Evolutionary conservation across 2,329 filamentous ascomycete genomes (phyloP).

Genomic region (Incumbomyces delicatus): DNA sequence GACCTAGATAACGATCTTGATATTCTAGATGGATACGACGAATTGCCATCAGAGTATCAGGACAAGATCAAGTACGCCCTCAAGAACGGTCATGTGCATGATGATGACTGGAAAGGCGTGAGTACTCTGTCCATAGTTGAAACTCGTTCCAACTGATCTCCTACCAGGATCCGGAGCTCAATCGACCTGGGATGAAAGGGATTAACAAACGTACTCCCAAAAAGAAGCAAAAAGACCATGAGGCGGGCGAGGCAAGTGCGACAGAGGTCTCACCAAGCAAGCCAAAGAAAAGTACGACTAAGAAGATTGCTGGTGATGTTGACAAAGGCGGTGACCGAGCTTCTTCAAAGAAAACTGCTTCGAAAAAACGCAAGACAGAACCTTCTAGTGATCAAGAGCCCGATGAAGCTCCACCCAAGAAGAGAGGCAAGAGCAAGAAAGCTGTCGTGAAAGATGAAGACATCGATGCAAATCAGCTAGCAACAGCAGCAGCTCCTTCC

Average conservation of each 20-base stretch:
- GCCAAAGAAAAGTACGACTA: conserved; percentile 13
- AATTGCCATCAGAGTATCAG: conserved; percentile 58
- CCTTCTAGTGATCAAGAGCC: conserved; percentile 19
- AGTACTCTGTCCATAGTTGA: conserved; percentile 27
- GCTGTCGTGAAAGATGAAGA: conserved; percentile 19
- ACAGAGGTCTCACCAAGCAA: conserved; percentile 16
- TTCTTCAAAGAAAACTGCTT: conserved; percentile 16
- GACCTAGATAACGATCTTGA: conserved; percentile 21
- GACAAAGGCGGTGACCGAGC: conserved; percentile 8
- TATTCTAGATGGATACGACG: conserved; percentile 70
- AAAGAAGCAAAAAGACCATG: conserved; percentile 25
- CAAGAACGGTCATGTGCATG: conserved; percentile 67
- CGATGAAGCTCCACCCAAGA: conserved; percentile 10
- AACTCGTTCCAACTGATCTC: conserved; percentile 9
- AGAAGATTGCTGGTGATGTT: conserved; percentile 6
- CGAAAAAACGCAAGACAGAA: conserved; percentile 24
- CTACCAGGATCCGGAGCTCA: conserved; percentile 61
- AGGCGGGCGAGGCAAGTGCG: conserved; percentile 14
- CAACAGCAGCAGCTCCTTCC: conserved; percentile 13
- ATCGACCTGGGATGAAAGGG: conserved; percentile 56
- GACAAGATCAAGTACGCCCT: conserved; percentile 65
- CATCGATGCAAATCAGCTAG: conserved; percentile 14
- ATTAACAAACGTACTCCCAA: conserved; percentile 42
- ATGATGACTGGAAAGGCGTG: conserved; percentile 84
- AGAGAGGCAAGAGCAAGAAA: conserved; percentile 7